Base-by-base conservation (phyloP, 768 basidiomycete genomes). In the Mycena polygramma region DNA sequence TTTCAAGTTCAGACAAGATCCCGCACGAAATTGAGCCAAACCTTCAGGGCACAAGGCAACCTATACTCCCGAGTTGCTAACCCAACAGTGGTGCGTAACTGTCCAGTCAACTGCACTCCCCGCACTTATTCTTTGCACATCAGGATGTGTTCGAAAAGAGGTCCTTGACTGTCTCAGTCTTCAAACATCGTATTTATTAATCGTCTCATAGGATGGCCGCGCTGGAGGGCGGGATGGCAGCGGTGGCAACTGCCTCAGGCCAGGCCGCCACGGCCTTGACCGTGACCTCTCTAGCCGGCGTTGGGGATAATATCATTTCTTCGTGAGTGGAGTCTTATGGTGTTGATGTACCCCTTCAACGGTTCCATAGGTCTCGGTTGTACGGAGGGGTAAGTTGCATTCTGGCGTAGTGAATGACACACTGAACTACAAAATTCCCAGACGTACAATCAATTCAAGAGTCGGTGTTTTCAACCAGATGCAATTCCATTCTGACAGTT, bases 381-480 rank as follows among this genome's bases (percentile, higher is more conserved):
- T 90, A 91, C 58, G 90, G 89, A 24, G 88, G 89, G 24, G 89
- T 89, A 72, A 49, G 57, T 59, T 49, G 4, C 58, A 4, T 57
- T 4, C 26, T 22, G 10, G 24, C 14, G 41, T 30, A 43, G 39
- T 35, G 17, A 35, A 35, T n/a, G 43, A 6, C 30, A 30, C 64
- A 26, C 70, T 74, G 13, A 73, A n/a, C 61, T 1, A 55, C 45
- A 7, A 39, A 19, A 11, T 15, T 24, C 26, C 54, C 57, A 87
- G 88, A 90, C 89, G 1, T 91, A 88, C 78, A 90, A 89, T 67
- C 90, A 90, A 70, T 87, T 92, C 79, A 91, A 91, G 81, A 85
- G 89, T 86, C 55, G 30, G 30, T 11, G 61, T 59, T 15, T 35
- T 63, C 57, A 24, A 66, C 57, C 36, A 49, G 4, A 19, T 1